Conservation (phyloP, 768 basidiomycete genomes). For the Sporobolomyces roseus region DNA sequence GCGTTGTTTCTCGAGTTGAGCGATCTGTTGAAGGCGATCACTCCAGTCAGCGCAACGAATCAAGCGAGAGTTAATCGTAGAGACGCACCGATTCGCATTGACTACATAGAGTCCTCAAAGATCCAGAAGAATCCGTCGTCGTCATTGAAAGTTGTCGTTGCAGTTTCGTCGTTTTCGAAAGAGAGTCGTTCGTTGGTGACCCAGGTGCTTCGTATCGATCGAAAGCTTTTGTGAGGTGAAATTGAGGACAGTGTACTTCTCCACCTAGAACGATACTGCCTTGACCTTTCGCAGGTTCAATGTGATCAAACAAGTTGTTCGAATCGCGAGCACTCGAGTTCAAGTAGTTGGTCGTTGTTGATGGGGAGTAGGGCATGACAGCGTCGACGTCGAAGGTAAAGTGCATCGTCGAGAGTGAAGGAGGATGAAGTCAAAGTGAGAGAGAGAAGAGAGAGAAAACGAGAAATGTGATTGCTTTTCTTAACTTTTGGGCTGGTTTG, state of each 20-base stretch:
- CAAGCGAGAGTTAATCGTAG: not conserved
- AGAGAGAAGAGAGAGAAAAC: not conserved
- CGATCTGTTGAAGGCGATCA: not conserved
- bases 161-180: too few species aligned
- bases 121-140: too few species aligned
- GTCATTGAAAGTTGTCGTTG: too few species aligned
- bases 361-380: too few species aligned
- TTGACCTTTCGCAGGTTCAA: not conserved
- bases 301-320: too few species aligned
- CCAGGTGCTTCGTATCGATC: conserved; percentile 12
- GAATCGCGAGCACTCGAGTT: too few species aligned
- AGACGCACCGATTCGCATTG: not conserved
- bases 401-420: not conserved
- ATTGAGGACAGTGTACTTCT: conserved; percentile 10
- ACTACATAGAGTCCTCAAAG: not conserved
- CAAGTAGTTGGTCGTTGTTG: too few species aligned
- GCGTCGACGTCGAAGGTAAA: not conserved
- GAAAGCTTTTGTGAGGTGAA: too few species aligned
- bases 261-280: conserved; percentile 1
- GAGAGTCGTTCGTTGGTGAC: not conserved
- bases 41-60: not conserved
- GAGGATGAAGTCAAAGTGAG: not conserved
- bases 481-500: too few species aligned
- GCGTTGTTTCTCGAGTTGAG: not conserved
- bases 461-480: not conserved